phyloP scores from a whole-genome alignment of 495 filamentous ascomycete genomes.

The Haplographium delicatum region DNA sequence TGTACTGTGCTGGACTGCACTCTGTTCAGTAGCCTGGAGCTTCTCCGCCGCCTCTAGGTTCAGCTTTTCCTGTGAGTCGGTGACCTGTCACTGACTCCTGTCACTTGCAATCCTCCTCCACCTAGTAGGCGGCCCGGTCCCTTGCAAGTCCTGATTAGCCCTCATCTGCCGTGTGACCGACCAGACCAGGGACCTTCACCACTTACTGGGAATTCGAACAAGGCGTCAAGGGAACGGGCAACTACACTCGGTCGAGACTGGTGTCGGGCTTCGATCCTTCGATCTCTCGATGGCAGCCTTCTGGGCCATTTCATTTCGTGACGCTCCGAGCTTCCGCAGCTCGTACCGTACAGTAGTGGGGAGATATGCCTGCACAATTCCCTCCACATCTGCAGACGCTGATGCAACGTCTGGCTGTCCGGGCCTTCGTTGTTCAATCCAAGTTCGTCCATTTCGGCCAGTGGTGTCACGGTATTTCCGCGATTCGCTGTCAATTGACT shows the following conservation, averaged over 20 bases:
- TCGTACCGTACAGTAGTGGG: background rate
- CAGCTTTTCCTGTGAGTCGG: no score
- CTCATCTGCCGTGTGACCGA: slow-evolving; percentile 4
- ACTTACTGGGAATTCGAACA: no score
- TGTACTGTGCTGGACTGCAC: background rate
- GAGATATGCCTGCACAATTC: background rate
- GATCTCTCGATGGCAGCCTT: background rate
- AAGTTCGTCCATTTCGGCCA: background rate
- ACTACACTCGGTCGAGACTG: background rate
- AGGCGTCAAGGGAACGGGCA: no score
- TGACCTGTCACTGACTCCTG: no score
- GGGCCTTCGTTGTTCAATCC: no score
- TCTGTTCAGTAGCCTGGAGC: background rate
- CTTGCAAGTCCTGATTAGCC: background rate
- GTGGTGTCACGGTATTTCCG: slow-evolving; percentile 5
- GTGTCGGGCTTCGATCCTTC: background rate
- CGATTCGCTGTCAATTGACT: slow-evolving; percentile 15
- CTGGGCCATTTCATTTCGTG: background rate
- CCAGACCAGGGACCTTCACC: no score
- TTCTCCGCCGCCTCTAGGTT: background rate
- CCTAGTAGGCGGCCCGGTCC: slow-evolving; percentile 5
- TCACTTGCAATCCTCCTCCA: no score
- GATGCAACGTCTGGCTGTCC: slow-evolving; percentile 4
- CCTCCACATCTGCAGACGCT: background rate
- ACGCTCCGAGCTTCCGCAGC: background rate